Percentiles rank a stretch among this genome's conserved stretches.
Conservation (phyloP, 805 yeast genomes). For the Wickerhamomyces xylosicus region DNA sequence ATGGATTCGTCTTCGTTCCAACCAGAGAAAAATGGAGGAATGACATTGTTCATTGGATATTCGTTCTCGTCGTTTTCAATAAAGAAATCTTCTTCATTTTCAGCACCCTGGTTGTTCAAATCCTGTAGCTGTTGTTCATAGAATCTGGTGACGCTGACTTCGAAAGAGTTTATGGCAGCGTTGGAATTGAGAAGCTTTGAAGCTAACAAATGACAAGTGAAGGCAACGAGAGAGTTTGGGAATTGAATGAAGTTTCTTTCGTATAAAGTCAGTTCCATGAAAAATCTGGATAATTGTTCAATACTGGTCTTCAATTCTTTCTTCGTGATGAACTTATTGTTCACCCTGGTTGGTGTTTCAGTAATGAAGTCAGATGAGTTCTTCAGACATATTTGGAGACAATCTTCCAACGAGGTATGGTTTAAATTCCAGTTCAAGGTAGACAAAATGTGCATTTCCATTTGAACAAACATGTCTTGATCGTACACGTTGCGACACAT, state of each 20-base stretch:
- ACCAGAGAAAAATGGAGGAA: constrained; percentile 17
- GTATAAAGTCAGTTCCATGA: constrained; percentile 44
- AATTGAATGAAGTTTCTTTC: constrained; percentile 36
- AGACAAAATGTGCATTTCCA: constrained; percentile 67
- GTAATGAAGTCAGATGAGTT: constrained; percentile 3
- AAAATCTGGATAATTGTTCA: constrained; percentile 31
- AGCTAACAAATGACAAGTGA: constrained; percentile 41
- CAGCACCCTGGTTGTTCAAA: constrained; percentile 6
- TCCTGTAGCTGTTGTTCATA: constrained; percentile 1
- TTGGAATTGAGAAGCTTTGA: constrained; percentile 32
- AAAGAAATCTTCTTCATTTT: constrained; percentile 15
- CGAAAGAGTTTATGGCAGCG: constrained; percentile 15
- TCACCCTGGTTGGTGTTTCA: constrained; percentile 13
- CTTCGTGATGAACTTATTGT: constrained; percentile 9
- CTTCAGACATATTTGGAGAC: constrained; percentile 15
- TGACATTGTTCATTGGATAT: constrained; percentile 11
- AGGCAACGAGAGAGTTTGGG: constrained; percentile 35
- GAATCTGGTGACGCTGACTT: constrained; percentile 6
- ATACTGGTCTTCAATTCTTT: constrained; percentile 6
- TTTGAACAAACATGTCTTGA: constrained; percentile 54
- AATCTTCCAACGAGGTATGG: constrained; percentile 19
- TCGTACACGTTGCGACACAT: constrained; percentile 61
- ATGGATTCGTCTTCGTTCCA: constrained; percentile 8
- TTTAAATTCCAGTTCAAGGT: constrained; percentile 56
- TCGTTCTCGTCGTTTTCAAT: constrained; percentile 17